phyloP scores from a whole-genome alignment of 2,329 filamentous ascomycete genomes.

The Berkeleyomyces rouxiae region DNA sequence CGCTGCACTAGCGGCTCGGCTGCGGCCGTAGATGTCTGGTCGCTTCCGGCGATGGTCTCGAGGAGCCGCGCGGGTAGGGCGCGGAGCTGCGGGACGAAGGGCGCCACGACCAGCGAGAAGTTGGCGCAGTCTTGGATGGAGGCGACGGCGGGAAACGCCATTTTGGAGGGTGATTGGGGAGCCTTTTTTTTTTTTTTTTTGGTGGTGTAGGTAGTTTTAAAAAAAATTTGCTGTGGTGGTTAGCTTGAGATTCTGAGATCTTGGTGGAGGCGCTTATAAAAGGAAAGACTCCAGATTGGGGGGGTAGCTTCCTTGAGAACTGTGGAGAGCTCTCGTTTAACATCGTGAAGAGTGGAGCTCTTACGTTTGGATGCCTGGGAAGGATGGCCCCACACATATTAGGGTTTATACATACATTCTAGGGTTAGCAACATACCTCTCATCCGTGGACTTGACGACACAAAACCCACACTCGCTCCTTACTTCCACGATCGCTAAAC shows the following conservation, averaged over 20 bases:
- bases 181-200: too few species aligned
- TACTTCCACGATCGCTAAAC: not conserved
- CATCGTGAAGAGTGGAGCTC: too few species aligned
- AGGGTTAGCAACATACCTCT: not conserved
- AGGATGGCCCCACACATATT: not conserved
- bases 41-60: constrained; percentile 37
- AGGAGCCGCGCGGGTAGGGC: constrained; percentile 50
- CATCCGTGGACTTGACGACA: too few species aligned
- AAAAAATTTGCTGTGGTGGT: too few species aligned
- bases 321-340: too few species aligned
- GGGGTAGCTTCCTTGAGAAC: not conserved
- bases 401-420: not conserved
- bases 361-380: not conserved
- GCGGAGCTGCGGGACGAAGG: constrained; percentile 54
- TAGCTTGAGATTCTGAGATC: too few species aligned
- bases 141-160: constrained; percentile 58
- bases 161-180: constrained; percentile 18
- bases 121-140: constrained; percentile 59
- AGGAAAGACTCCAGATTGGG: not conserved
- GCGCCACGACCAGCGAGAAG: constrained; percentile 56
- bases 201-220: not conserved
- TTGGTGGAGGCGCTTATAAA: not conserved
- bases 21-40: constrained; percentile 15
- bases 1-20: constrained; percentile 21
- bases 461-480: not conserved